Conservation (phyloP, 148 eudicot genomes). For the Rhododendron henanense region DNA sequence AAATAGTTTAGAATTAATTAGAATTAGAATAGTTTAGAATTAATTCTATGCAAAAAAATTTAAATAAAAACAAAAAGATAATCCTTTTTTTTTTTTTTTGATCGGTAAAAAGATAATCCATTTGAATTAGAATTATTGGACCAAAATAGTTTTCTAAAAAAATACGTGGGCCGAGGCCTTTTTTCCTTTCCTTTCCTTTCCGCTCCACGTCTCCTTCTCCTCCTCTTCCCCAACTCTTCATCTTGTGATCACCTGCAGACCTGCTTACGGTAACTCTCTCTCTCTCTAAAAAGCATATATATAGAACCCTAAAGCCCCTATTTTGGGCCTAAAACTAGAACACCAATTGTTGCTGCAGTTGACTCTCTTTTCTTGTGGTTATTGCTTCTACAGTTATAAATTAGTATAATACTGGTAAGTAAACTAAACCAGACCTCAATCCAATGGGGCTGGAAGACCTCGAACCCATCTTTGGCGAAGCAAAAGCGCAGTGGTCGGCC, state of each 20-base stretch:
- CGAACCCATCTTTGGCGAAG: conserved; percentile 55
- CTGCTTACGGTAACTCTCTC: not conserved
- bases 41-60: too few relatives aligned
- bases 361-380: not conserved
- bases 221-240: not conserved
- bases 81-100: too few relatives aligned
- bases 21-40: too few relatives aligned
- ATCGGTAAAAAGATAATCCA: too few relatives aligned
- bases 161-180: too few relatives aligned
- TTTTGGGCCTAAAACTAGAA: not conserved
- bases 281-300: not conserved
- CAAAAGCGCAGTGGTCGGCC: conserved; percentile 47
- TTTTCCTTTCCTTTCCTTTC: too few relatives aligned
- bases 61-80: too few relatives aligned
- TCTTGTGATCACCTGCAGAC: not conserved
- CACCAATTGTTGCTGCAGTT: not conserved
- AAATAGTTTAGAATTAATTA: too few relatives aligned
- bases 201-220: not conserved
- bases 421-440: not conserved
- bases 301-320: not conserved
- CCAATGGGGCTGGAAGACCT: conserved; percentile 45
- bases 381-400: not conserved
- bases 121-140: too few relatives aligned
- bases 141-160: too few relatives aligned
- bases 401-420: not conserved